Evolutionary conservation across 2,329 filamentous ascomycete genomes (phyloP).

Genomic region (Corynespora cassiicola): DNA sequence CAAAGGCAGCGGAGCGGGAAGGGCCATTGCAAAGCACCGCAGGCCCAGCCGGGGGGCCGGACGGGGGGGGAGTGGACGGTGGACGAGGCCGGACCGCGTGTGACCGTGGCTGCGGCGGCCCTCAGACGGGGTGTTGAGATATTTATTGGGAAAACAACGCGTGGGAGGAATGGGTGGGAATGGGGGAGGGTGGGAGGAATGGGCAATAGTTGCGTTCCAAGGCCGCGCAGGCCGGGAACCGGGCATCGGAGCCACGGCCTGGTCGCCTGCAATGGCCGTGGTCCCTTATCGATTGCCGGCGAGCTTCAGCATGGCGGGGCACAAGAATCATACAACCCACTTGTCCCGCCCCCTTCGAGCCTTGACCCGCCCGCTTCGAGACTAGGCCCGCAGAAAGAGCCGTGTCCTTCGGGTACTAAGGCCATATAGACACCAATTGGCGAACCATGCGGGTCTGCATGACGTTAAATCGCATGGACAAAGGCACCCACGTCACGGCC

Average conservation of each 20-base stretch:
- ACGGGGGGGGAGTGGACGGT: too few relatives aligned
- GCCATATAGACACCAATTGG: constrained; percentile 1
- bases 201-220: not conserved
- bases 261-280: too few relatives aligned
- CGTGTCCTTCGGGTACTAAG: too few relatives aligned
- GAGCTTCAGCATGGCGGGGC: constrained; percentile 11
- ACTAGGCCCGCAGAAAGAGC: constrained; percentile 2
- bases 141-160: constrained; percentile 7
- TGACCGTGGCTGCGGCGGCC: too few relatives aligned
- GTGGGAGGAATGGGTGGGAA: too few relatives aligned
- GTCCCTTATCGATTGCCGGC: constrained; percentile 17
- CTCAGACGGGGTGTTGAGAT: constrained; percentile 3
- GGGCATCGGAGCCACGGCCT: too few relatives aligned
- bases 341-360: constrained; percentile 9
- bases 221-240: too few relatives aligned
- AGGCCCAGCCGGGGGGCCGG: too few relatives aligned
- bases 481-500: constrained; percentile 33
- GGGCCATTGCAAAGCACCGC: not conserved
- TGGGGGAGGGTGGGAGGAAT: constrained; percentile 10
- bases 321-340: constrained; percentile 11
- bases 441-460: constrained; percentile 20
- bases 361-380: constrained; percentile 21
- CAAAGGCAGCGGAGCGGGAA: too few relatives aligned
- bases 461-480: constrained; percentile 23
- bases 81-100: too few relatives aligned